These are phyloP conservation scores for Crithidia fasciculata DNA, from an alignment of 208 protist genomes.

Conservation along the genomic window DNA sequence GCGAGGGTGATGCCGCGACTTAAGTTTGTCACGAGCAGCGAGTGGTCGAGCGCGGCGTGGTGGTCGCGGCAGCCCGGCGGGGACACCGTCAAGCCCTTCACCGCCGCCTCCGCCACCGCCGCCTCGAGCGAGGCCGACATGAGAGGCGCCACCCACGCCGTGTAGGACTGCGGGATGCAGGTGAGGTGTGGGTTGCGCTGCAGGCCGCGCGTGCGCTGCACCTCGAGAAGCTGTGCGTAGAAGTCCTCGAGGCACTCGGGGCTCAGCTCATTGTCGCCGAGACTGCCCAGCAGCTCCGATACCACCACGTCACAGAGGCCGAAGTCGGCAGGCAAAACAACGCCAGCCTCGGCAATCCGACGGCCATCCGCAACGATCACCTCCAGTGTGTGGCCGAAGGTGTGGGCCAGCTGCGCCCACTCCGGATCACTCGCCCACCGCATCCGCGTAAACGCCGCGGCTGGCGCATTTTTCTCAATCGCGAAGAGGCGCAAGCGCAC, in stretches of 20 bases:
- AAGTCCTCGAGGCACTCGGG: conserved; percentile 99
- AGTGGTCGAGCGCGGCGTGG: conserved; percentile 68
- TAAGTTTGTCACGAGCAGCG: conserved; percentile 78
- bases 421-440: conserved; percentile 59
- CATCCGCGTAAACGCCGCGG: conserved; percentile 90
- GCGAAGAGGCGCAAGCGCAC: conserved; percentile 92
- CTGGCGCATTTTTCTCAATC: conserved; percentile 98
- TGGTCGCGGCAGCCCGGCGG: conserved; percentile 49
- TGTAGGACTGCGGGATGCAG: conserved; percentile 84
- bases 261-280: conserved; percentile 99
- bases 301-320: conserved; percentile 96
- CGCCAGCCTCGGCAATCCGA: conserved; percentile 37
- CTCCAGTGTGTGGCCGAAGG: conserved; percentile 89
- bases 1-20: conserved; percentile 56
- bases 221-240: conserved; percentile 55
- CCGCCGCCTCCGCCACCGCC: conserved; percentile 52
- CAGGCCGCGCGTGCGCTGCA: conserved; percentile 50
- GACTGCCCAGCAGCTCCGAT: conserved; percentile 98
- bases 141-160: conserved; percentile 79
- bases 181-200: conserved; percentile 46
- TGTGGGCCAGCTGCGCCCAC: conserved; percentile 56
- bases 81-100: conserved; percentile 67
- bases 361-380: conserved; percentile 93
- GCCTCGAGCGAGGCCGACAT: conserved; percentile 67
- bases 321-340: conserved; percentile 59